Base-by-base conservation (phyloP, 768 basidiomycete genomes). In the Galerina sulciceps region DNA sequence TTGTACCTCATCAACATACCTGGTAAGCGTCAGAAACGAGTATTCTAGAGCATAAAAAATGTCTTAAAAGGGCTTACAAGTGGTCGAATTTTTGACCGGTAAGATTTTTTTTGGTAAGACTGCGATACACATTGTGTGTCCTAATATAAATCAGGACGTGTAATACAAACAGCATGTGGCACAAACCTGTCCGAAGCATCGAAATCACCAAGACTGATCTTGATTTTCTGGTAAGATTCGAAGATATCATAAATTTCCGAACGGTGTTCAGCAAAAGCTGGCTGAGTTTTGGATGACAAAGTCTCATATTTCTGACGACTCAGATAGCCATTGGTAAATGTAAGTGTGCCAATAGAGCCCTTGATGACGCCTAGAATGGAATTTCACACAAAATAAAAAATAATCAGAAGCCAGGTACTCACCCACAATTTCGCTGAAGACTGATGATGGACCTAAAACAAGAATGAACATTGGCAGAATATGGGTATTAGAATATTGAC, bases 1-100 rank as follows among this genome's bases (percentile, higher is more conserved):
- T 65, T 91, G 89, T 0, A 82, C 84, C 70, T 91, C 89, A 46
- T 91, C 89, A 2, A 91, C 78, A 63, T 89, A 90, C 14, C 89
- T 88, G 40, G 20, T 4, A 22, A 31, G 10, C 26, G 34, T 20
- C 26, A 10, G 17, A 44, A 36, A 23, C 6, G 6, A 55, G 10
- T 15, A 5, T 31, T 3, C 26, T 4, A 31, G 26, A 31, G 26
- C 26, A 31, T 31, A 31, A 40, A 18, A 44, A 8, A 10, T 55
- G 11, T 52, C 34, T n/a, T 49, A 11, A 35, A 37, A 6, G 20
- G 17, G 69, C 81, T 35, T 58, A 90, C 85, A 89, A 55, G 55
- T 77, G 84, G 59, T 90, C 81, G 11, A 89, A 68, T 45, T 72
- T 81, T 31, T 66, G 65, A 3, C 81, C 81, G 5, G 68, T 70